These are phyloP conservation scores for Candida ascalaphidarum DNA, from an alignment of 805 yeast genomes.

Conservation along the genomic window DNA sequence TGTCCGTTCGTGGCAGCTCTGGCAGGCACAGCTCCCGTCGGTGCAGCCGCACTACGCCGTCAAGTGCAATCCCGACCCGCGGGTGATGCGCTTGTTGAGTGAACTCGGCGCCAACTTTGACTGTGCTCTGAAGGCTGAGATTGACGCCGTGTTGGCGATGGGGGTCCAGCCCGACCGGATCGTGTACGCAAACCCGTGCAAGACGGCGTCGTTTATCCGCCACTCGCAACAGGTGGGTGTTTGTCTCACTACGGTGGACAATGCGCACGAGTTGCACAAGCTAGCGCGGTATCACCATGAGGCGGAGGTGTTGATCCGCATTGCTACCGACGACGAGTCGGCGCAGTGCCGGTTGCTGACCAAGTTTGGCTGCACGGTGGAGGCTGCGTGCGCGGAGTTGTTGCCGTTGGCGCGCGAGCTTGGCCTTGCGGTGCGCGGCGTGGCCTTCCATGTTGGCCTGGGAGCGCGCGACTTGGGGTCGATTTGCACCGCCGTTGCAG, in stretches of 20 bases:
- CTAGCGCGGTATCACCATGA: constrained; percentile 58
- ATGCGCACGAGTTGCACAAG: constrained; percentile 75
- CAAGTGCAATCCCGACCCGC: constrained; percentile 76
- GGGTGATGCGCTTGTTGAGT: constrained; percentile 50
- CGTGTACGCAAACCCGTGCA: constrained; percentile 91
- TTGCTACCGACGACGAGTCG: constrained; percentile 80
- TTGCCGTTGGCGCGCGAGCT: constrained; percentile 54
- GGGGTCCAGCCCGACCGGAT: constrained; percentile 63
- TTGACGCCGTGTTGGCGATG: constrained; percentile 51
- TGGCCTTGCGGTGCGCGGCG: constrained; percentile 65
- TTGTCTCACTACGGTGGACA: constrained; percentile 81
- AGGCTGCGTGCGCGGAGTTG: constrained; percentile 41
- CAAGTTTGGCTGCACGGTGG: constrained; percentile 77
- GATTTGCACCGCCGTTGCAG: constrained; percentile 61
- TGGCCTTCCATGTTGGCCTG: constrained; percentile 93
- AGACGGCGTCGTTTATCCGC: constrained; percentile 73
- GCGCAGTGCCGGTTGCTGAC: constrained; percentile 83
- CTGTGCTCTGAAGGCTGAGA: constrained; percentile 87
- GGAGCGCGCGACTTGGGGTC: constrained; percentile 74
- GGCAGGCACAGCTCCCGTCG: constrained; percentile 61
- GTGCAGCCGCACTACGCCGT: constrained; percentile 90
- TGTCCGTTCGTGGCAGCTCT: constrained; percentile 47
- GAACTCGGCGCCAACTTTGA: constrained; percentile 72
- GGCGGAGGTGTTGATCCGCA: constrained; percentile 66
- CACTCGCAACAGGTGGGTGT: constrained; percentile 54